Base-by-base conservation (phyloP, 106 monocot genomes). In the Agapanthus africanus region DNA sequence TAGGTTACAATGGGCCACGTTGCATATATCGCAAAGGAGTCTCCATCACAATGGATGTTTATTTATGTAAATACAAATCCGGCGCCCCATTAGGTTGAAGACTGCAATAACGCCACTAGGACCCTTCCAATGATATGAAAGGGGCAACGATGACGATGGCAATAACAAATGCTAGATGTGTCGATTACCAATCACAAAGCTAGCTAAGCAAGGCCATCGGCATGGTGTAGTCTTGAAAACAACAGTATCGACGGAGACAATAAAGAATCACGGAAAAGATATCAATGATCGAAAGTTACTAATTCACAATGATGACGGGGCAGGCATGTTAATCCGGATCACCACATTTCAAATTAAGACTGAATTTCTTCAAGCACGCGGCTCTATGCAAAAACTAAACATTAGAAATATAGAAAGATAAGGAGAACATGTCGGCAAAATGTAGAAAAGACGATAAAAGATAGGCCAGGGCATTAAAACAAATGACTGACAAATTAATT, bases 1-100 rank as follows among this genome's bases (percentile, higher is more conserved):
- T 57, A 57, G 56, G 56, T 57, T 57, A 50, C 15, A 28, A 14
- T 31, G 10, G 31, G 56, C 30, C 30, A 57, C 30, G 6, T 8
- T 30, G 56, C 56, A n/a, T n/a, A n/a, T n/a, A 57, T 57, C 1
- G 7, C 30, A 57, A 13, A 57, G 56, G 30, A 31, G 56, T 31
- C 30, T 11, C 27, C 4, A 57, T 57, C 56, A 15, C 44, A 57
- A 57, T 31, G 56, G 30, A 31, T 57, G 56, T 30, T 57, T 31
- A n/a, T n/a, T n/a, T n/a, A 3, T 30, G n/a, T 13, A 21, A 57
- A 21, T 57, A 14, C 8, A 15, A 31, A 57, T 57, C 30, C 30
- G 56, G 56, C 30, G n/a, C 56, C 27, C 30, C 16, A 57, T 57
- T 57, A 57, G 56, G 56, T 28, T 57, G 27, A 57, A 30, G n/a